These are phyloP conservation scores for Lachancea sp. DNA, from an alignment of 805 yeast genomes.

Conservation along the genomic window DNA sequence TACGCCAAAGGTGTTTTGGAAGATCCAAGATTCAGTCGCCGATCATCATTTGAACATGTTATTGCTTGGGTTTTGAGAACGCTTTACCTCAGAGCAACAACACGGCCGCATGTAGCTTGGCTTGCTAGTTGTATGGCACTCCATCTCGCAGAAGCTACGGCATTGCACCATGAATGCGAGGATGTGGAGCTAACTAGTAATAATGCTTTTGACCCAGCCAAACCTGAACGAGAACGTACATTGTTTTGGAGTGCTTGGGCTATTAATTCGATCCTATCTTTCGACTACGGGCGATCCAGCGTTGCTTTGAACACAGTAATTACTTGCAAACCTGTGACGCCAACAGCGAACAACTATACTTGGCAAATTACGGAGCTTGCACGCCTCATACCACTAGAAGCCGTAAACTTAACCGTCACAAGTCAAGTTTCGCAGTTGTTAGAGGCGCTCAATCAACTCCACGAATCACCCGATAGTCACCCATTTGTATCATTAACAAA, in stretches of 20 bases:
- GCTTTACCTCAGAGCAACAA: constrained; percentile 10
- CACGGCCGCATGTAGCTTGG: constrained; percentile 13
- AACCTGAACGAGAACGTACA: constrained; percentile 9
- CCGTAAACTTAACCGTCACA: not conserved
- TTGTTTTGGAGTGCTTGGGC: constrained; percentile 14
- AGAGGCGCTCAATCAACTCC: constrained; percentile 5
- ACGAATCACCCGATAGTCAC: constrained; percentile 8
- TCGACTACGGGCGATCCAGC: constrained; percentile 13
- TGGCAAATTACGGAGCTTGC: constrained; percentile 8
- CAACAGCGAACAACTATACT: constrained; percentile 4
- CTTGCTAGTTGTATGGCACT: constrained; percentile 11
- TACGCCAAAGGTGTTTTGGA: constrained; percentile 10
- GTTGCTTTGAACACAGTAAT: constrained; percentile 6
- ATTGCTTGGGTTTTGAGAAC: constrained; percentile 12
- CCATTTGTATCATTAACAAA: constrained; percentile 11
- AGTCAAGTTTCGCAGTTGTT: constrained; percentile 2
- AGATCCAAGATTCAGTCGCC: constrained; percentile 12
- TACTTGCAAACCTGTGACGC: constrained; percentile 9
- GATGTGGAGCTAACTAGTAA: constrained; percentile 5
- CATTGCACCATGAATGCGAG: constrained; percentile 12
- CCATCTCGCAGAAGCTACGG: constrained; percentile 12
- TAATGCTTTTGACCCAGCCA: not conserved
- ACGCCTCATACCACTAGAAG: constrained; percentile 9
- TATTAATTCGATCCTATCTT: constrained; percentile 11
- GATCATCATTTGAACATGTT: constrained; percentile 11